Base-by-base conservation (phyloP, 1,284 basidiomycete genomes). In the Pholiota adiposa region DNA sequence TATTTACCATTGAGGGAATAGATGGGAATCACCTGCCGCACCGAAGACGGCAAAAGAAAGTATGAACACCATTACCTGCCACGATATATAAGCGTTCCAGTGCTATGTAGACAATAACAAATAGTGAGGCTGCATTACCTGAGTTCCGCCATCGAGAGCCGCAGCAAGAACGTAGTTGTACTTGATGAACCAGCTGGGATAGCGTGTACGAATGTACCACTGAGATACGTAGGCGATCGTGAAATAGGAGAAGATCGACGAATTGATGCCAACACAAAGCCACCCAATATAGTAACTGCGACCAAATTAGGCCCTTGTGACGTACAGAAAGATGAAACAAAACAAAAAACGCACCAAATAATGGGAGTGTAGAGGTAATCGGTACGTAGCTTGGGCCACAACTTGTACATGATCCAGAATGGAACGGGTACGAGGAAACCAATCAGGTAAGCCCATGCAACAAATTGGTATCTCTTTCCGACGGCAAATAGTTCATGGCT, bases 21-120 rank as follows among this genome's bases (percentile, higher is more conserved):
- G 73, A 58, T 79, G 77, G 2, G 81, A 66, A 2, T 69, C 69
- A 1, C 89, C 89, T 3, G 82, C 80, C 9, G 87, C 89, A 54
- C 89, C 89, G 67, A 85, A 85, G 12, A 92, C 87, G 0, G 88
- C 87, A 66, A 91, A 91, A 1, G 85, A 86, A 16, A 90, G 75
- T 34, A 91, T 79, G 70, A 91, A 90, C 29, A 89, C 81, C 79
- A 90, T 86, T 33, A 89, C 81, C 69, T 90, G 66, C 4, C 12
- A n/a, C 11, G 12, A 18, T 8, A 46, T 16, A 7, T 27, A 16
- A 46, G 44, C n/a, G n/a, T n/a, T n/a, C n/a, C n/a, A n/a, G n/a
- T n/a, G n/a, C n/a, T n/a, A n/a, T 25, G 44, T 12, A 12, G 25
- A 12, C 21, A 27, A 46, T 7, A 11, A 25, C 8, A 16, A 27